phyloP scores from a whole-genome alignment of 2,329 filamentous ascomycete species.

The Biscogniauxia marginata region DNA sequence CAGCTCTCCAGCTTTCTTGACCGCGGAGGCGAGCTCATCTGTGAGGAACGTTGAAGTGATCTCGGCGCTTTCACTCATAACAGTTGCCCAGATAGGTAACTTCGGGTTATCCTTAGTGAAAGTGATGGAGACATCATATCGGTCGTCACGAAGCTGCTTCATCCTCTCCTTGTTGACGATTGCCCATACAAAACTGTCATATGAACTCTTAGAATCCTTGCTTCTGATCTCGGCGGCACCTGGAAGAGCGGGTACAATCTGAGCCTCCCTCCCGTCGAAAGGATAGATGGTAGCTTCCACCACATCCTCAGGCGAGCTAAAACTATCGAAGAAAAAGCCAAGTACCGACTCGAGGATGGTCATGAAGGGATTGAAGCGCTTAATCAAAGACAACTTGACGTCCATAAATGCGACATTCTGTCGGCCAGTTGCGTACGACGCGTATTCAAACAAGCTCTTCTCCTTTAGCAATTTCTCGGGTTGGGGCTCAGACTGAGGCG shows the following conservation, averaged over 20 bases:
- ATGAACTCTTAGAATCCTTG: conserved; percentile 64
- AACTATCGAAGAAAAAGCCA: conserved; percentile 77
- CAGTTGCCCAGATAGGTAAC: conserved; percentile 83
- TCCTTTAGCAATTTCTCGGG: conserved; percentile 71
- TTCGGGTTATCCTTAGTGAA: conserved; percentile 90
- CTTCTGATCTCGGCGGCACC: conserved; percentile 56
- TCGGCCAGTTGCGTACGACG: conserved; percentile 84
- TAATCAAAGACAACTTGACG: conserved; percentile 75
- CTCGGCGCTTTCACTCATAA: conserved; percentile 97
- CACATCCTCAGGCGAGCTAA: conserved; percentile 66
- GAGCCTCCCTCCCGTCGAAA: conserved; percentile 87
- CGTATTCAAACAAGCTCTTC: conserved; percentile 82
- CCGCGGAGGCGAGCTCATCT: conserved; percentile 78
- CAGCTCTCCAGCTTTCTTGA: conserved; percentile 73
- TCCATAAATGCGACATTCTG: conserved; percentile 93
- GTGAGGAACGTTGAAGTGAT: conserved; percentile 86
- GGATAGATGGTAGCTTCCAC: conserved; percentile 78
- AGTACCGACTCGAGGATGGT: conserved; percentile 62
- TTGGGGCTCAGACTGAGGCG: conserved; percentile 46
- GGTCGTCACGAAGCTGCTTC: conserved; percentile 84
- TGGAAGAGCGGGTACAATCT: conserved; percentile 67
- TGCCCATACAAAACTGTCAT: conserved; percentile 91
- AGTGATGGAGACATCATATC: conserved; percentile 92
- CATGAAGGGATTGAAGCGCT: conserved; percentile 79
- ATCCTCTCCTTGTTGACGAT: conserved; percentile 94